Base-by-base conservation (phyloP, 108 stramenopile genomes). In the Stephanodiscus triporus region DNA sequence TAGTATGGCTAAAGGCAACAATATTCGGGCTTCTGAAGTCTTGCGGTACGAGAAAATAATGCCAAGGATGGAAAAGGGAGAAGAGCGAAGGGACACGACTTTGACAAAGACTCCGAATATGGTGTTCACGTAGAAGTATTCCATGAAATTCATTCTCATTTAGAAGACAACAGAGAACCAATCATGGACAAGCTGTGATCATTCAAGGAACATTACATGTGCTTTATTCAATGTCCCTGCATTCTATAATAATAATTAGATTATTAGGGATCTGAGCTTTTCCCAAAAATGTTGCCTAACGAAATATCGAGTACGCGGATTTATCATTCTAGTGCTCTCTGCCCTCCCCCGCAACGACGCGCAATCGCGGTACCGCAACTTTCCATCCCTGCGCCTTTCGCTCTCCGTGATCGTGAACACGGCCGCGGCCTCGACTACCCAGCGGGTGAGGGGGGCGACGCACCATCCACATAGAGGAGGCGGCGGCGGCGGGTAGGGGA, bases 41-140 rank as follows among this genome's bases (percentile, higher is more conserved):
- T 36, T 66, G n/a, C 63, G 47, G 23, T 87, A 89, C 37, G 54
- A 80, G 23, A 66, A 81, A 26, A 89, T 91, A 37, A 79, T 86
- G 10, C 91, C 91, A 0, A 68, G 91, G 40, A 87, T 77, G 78
- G 91, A 91, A 65, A 88, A 85, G 53, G 91, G 91, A 32, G 73
- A 82, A 30, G 78, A 80, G 23, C 51, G 47, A 56, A 63, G 2
- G 78, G 68, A 20, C 70, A 72, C 9, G 61, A 72, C 37, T 26
- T 61, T 22, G 29, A 57, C 32, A 7, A 5, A 27, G 30, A 32
- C 11, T 45, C 14, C 43, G 43, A 45, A 14, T 45, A 45, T 3
- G 2, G 13, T 14, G 43, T 45, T 45, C 43, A 45, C 43, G 43
- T 45, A 14, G 16, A 45, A 45, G 14, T 45, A 2, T 14, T 45